These are phyloP conservation scores for Epichloe coenophiala DNA, from an alignment of 2,329 filamentous ascomycete species.

Conservation along the genomic window DNA sequence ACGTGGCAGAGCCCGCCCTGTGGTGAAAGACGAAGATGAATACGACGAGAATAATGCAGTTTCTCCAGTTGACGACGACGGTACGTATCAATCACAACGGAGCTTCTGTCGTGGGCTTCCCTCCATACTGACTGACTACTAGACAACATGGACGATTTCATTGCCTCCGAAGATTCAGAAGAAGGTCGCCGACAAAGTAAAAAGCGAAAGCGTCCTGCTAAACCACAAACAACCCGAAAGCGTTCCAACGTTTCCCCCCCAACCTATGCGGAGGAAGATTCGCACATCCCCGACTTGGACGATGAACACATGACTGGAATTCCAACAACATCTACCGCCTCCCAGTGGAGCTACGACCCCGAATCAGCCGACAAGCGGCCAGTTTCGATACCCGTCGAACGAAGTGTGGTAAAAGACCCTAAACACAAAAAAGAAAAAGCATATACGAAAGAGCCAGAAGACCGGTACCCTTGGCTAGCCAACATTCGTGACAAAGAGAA, in stretches of 20 bases:
- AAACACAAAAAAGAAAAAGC: slow-evolving; percentile 53
- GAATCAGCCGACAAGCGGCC: slow-evolving; percentile 26
- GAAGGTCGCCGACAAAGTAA: slow-evolving; percentile 42
- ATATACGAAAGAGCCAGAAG: slow-evolving; percentile 67
- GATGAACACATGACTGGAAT: slow-evolving; percentile 42
- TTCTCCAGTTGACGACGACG: slow-evolving; percentile 49
- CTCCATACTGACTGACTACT: slow-evolving; percentile 4
- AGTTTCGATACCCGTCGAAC: slow-evolving; percentile 19
- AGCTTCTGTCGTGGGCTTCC: neutral
- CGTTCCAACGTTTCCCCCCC: slow-evolving; percentile 41
- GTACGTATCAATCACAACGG: slow-evolving; percentile 19
- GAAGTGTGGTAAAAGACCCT: slow-evolving; percentile 15
- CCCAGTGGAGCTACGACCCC: slow-evolving; percentile 63
- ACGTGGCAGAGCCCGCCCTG: slow-evolving; percentile 37
- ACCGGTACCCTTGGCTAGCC: slow-evolving; percentile 83
- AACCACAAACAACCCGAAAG: slow-evolving; percentile 44
- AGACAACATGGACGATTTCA: slow-evolving; percentile 74
- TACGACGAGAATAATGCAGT: slow-evolving; percentile 55
- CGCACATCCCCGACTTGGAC: slow-evolving; percentile 35
- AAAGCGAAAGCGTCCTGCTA: slow-evolving; percentile 61
- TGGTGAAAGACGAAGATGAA: slow-evolving; percentile 55
- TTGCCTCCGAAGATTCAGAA: slow-evolving; percentile 78
- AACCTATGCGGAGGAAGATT: slow-evolving; percentile 8
- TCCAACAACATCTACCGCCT: slow-evolving; percentile 56
- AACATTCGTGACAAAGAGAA: slow-evolving; percentile 74